Conservation (phyloP, 768 basidiomycete genomes). For the Holtermannia corniformis region DNA sequence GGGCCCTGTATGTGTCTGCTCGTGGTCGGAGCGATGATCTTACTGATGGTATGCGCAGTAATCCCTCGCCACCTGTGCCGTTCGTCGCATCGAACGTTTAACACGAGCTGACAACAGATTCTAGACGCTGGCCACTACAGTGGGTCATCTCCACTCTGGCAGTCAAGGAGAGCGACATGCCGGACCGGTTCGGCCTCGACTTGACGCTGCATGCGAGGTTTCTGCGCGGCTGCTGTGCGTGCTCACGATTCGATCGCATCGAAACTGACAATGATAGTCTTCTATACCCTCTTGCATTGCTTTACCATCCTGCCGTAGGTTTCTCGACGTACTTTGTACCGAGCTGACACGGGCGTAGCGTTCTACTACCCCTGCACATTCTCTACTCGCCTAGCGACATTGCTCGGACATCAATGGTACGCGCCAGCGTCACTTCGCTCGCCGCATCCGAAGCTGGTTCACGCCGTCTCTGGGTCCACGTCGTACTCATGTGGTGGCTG, state of each 20-base stretch:
- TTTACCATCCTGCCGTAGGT: slow-evolving; percentile 26
- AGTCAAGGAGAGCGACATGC: slow-evolving; percentile 36
- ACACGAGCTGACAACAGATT: not conserved
- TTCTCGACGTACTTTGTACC: not conserved
- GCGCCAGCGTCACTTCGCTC: slow-evolving; percentile 29
- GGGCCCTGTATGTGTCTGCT: slow-evolving; percentile 22
- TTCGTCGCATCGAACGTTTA: slow-evolving; percentile 1
- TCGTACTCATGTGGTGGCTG: slow-evolving; percentile 38
- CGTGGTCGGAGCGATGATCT: slow-evolving; percentile 2
- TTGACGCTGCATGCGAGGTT: slow-evolving; percentile 37
- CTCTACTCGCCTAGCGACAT: slow-evolving; percentile 24
- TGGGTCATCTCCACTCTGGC: slow-evolving; percentile 30
- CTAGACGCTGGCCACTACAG: slow-evolving; percentile 30
- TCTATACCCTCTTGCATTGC: slow-evolving; percentile 32
- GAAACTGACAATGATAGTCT: slow-evolving; percentile 16
- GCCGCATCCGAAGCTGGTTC: slow-evolving; percentile 18
- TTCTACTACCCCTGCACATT: slow-evolving; percentile 37
- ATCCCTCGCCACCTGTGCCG: slow-evolving; percentile 25
- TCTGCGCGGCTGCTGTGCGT: slow-evolving; percentile 30
- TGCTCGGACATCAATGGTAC: slow-evolving; percentile 31
- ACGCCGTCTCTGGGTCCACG: slow-evolving; percentile 39
- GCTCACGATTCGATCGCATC: too few species aligned
- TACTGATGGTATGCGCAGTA: too few species aligned
- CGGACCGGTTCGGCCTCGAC: slow-evolving; percentile 35
- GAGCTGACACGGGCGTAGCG: slow-evolving; percentile 8